Evolutionary conservation across 306 rosid genomes (phyloP), one percentile per base, ranked within the genome.

Genomic region (Begonia peltatifolia): DNA sequence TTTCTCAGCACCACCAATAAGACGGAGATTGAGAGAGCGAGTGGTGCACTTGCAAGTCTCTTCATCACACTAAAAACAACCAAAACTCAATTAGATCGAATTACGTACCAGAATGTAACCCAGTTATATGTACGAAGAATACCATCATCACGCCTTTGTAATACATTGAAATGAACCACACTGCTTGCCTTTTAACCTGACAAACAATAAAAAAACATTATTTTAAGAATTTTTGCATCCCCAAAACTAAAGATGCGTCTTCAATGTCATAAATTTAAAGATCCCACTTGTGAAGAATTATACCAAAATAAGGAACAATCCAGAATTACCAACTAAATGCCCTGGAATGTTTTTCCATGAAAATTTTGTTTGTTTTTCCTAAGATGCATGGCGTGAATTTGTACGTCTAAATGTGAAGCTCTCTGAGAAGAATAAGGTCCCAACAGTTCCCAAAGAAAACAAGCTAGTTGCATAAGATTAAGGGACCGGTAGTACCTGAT

Each of bases 141-240:
- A 90, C 97, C 84, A 59, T 72, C 75, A 85, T 63, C 55, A 68
- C 14, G 60, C 95, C 94, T 62, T 54, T 74, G 57, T 90, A 90
- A 73, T 90, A 85, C 82, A 63, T 63, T 35, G 69, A 80, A 71
- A 85, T 70, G 63, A 80, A 83, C 62, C 67, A 57, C 13, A 80
- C 94, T 44, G 80, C 92, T 73, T 85, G 95, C 76, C 77, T 79
- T 75, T 78, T 85, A 70, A 85, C 95, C 97, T 90, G 82, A 41
- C 54, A 65, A n/a, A n/a, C n/a, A n/a, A n/a, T 35, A 14, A 59
- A 48, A 11, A 11, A 13, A 47, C 30, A 43, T 30, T 25, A 48
- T 3, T 13, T 23, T 23, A 23, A 52, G 15, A 18, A 15, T 17
- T 11, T 23, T 48, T 12, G 38, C 50, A 54, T 58, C 15, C 9